phyloP scores from a whole-genome alignment of 768 basidiomycete genomes.

The Leccinum incarnatum region DNA sequence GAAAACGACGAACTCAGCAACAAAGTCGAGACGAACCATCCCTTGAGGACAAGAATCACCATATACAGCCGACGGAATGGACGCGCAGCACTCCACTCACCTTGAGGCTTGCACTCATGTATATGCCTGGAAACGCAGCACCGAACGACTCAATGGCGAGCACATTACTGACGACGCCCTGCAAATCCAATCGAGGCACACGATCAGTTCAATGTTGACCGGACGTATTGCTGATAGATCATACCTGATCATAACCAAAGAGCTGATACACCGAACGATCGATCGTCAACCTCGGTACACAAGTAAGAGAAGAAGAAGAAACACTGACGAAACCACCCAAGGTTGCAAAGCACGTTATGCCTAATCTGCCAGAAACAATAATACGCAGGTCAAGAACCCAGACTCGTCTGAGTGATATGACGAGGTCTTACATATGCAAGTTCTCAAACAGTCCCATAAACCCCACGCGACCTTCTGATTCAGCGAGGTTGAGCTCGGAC shows the following conservation, averaged over 20 bases:
- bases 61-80: not conserved
- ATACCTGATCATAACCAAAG: slow-evolving; percentile 33
- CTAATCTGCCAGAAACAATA: slow-evolving; percentile 18
- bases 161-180: slow-evolving; percentile 34
- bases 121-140: slow-evolving; percentile 32
- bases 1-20: slow-evolving; percentile 22
- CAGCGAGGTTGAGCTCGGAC: slow-evolving; percentile 9
- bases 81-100: slow-evolving; percentile 3
- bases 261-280: slow-evolving; percentile 15
- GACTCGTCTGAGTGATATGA: not conserved
- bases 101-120: slow-evolving; percentile 27
- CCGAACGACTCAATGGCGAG: slow-evolving; percentile 34
- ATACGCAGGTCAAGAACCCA: not conserved
- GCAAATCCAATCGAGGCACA: not conserved
- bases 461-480: slow-evolving; percentile 22
- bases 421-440: slow-evolving; percentile 20
- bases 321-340: slow-evolving; percentile 32
- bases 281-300: not conserved
- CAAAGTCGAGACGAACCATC: slow-evolving; percentile 33
- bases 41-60: slow-evolving; percentile 15
- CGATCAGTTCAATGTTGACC: not conserved
- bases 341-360: slow-evolving; percentile 32
- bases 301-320: not conserved
- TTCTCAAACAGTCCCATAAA: slow-evolving; percentile 30
- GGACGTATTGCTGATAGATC: not conserved